A percentile compares a stretch with the other conserved stretches of the same genome.
These are phyloP conservation scores for Anthostomella pinea DNA, from an alignment of 2,329 filamentous ascomycete genomes.

Conservation along the genomic window DNA sequence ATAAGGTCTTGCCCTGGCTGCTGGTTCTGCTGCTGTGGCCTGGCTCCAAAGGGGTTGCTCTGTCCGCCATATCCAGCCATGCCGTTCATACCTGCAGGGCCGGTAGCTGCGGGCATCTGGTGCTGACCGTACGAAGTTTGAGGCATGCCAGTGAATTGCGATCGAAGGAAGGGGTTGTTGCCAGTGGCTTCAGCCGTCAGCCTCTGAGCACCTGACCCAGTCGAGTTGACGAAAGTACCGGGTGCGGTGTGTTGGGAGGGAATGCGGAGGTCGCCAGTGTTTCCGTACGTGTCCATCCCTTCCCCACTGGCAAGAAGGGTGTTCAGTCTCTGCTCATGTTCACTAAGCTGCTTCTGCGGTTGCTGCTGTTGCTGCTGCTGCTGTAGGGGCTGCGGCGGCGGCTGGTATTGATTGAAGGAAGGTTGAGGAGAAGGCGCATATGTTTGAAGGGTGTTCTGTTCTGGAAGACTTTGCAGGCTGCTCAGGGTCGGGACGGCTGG, in stretches of 20 bases:
- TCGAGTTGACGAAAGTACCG: conserved; percentile 94
- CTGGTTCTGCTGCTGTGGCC: conserved; percentile 46
- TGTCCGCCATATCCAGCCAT: conserved; percentile 47
- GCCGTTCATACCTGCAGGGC: conserved; percentile 55
- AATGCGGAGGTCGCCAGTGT: conserved; percentile 93
- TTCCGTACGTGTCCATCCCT: conserved; percentile 95
- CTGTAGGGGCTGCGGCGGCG: conserved; percentile 35
- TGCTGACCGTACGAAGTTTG: conserved; percentile 51
- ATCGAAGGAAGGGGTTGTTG: conserved; percentile 85
- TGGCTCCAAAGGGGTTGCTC: conserved; percentile 57
- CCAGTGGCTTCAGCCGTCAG: conserved; percentile 70
- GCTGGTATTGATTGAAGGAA: conserved; percentile 47
- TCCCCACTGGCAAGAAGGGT: conserved; percentile 82
- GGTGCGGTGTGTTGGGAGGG: conserved; percentile 95
- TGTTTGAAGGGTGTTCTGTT: conserved; percentile 74
- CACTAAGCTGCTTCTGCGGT: conserved; percentile 55
- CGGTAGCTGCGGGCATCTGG: conserved; percentile 54
- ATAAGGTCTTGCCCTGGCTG: conserved; percentile 58
- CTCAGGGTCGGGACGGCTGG: conserved; percentile 68
- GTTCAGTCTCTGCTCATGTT: conserved; percentile 76
- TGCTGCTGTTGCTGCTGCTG: conserved; percentile 42
- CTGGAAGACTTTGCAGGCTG: conserved; percentile 58
- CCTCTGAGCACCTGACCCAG: conserved; percentile 73
- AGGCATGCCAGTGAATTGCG: conserved; percentile 79
- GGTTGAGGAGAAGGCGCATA: conserved; percentile 40